phyloP scores from a whole-genome alignment of 805 yeast species.

The Pachysolen tannophilus region DNA sequence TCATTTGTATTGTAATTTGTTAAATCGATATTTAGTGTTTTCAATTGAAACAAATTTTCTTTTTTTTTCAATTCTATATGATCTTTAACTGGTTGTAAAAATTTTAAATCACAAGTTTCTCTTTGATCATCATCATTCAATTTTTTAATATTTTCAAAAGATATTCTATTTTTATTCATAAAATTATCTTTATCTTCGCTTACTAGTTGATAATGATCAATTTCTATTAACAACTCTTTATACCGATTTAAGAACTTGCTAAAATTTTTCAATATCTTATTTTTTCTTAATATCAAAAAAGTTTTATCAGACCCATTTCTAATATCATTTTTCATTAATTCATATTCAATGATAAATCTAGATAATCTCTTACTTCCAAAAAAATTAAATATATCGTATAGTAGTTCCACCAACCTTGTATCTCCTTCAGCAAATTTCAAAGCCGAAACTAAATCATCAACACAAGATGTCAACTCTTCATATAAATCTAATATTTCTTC shows the following conservation, averaged over 20 bases:
- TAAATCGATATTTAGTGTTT: constrained; percentile 9
- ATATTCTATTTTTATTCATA: constrained; percentile 2
- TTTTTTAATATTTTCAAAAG: constrained; percentile 6
- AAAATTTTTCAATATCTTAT: constrained; percentile 2
- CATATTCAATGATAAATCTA: constrained; percentile 53
- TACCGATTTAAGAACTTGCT: constrained; percentile 1
- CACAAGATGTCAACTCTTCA: constrained; percentile 18
- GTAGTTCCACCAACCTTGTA: constrained; percentile 37
- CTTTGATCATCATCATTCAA: constrained; percentile 1
- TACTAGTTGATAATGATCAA: constrained; percentile 2
- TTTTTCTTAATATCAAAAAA: constrained; percentile 5
- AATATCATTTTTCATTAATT: constrained; percentile 33
- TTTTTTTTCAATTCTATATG: constrained; percentile 22
- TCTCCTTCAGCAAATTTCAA: constrained; percentile 65
- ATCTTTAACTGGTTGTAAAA: constrained; percentile 23
- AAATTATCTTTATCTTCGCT: constrained; percentile 1
- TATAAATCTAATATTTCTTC: constrained; percentile 13
- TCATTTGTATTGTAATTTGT: constrained; percentile 7
- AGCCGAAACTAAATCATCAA: constrained; percentile 61
- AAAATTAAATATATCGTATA: constrained; percentile 43
- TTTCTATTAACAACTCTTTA: constrained; percentile 1
- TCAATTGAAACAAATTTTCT: constrained; percentile 14
- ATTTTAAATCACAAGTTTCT: constrained; percentile 16
- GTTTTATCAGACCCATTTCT: constrained; percentile 8
- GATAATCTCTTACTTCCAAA: constrained; percentile 42